Percentiles rank a stretch among this genome's conserved stretches.
These are phyloP conservation scores for Trebouxia sp. DNA, from an alignment of 139 green algal genomes.

Conservation along the genomic window DNA sequence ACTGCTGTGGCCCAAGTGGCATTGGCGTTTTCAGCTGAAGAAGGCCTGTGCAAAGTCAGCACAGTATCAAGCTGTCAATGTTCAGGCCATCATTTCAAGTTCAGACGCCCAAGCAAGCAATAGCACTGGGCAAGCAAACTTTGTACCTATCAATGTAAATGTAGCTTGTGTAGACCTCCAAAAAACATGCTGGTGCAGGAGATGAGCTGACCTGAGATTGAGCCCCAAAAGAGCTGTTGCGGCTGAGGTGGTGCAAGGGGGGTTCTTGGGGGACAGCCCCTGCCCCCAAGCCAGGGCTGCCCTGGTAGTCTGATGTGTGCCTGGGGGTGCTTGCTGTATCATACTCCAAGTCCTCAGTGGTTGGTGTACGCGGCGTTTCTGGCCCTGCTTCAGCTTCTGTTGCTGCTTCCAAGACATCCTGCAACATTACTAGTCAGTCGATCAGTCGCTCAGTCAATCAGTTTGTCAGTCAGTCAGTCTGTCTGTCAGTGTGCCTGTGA, in stretches of 20 bases:
- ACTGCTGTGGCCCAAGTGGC: too few species aligned
- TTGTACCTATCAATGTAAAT: too few species aligned
- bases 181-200: too few species aligned
- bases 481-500: constrained; percentile 4
- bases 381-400: constrained; percentile 7
- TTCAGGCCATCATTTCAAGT: too few species aligned
- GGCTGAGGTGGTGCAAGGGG: background rate
- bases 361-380: background rate
- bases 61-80: too few species aligned
- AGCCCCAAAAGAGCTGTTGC: background rate
- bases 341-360: constrained; percentile 20
- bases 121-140: too few species aligned
- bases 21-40: too few species aligned
- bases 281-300: background rate
- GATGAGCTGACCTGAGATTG: background rate
- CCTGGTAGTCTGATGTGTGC: constrained; percentile 15
- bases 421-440: background rate
- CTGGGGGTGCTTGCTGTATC: background rate
- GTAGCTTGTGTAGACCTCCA: too few species aligned
- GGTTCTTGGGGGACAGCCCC: background rate
- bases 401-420: constrained; percentile 26
- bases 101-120: too few species aligned
- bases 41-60: too few species aligned
- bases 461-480: too few species aligned
- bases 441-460: too few species aligned